phyloP scores from a whole-genome alignment of 192 early-diverging fungal genomes.

The Diversispora epigaea region DNA sequence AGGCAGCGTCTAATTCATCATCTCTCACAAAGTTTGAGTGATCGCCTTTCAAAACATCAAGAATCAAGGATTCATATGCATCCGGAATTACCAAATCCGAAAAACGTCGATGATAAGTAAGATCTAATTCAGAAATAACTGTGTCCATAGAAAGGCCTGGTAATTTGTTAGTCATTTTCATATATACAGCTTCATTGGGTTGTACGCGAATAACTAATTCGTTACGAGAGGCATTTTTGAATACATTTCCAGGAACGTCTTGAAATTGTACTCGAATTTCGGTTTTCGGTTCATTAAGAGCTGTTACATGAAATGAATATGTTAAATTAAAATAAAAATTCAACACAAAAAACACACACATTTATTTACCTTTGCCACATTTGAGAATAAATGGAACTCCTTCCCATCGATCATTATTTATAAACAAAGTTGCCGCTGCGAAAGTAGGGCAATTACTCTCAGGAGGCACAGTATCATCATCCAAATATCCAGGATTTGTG shows the following conservation, averaged over 20 bases:
- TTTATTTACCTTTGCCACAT: conserved; percentile 80
- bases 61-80: conserved; percentile 94
- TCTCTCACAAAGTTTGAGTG: conserved; percentile 94
- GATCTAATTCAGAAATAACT: conserved; percentile 88
- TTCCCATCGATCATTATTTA: conserved; percentile 96
- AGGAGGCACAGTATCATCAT: conserved; percentile 86
- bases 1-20: conserved; percentile 93
- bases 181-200: conserved; percentile 92
- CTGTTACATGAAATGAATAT: conserved; percentile 36
- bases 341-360: neutral
- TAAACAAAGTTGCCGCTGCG: conserved; percentile 82
- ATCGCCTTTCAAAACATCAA: conserved; percentile 89
- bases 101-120: conserved; percentile 90
- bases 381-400: conserved; percentile 87
- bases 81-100: conserved; percentile 89
- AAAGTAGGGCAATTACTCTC: conserved; percentile 87
- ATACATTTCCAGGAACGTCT: conserved; percentile 83
- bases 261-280: conserved; percentile 97
- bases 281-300: conserved; percentile 89
- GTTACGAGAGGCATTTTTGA: conserved; percentile 78
- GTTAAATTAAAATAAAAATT: conserved; percentile 24
- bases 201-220: conserved; percentile 95
- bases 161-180: conserved; percentile 96
- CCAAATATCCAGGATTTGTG: conserved; percentile 86
- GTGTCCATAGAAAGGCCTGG: conserved; percentile 85